Percentiles rank a stretch among this genome's conserved stretches.
Conservation (phyloP, 202 grass and related monocot species). For the Zoysia matrella region DNA sequence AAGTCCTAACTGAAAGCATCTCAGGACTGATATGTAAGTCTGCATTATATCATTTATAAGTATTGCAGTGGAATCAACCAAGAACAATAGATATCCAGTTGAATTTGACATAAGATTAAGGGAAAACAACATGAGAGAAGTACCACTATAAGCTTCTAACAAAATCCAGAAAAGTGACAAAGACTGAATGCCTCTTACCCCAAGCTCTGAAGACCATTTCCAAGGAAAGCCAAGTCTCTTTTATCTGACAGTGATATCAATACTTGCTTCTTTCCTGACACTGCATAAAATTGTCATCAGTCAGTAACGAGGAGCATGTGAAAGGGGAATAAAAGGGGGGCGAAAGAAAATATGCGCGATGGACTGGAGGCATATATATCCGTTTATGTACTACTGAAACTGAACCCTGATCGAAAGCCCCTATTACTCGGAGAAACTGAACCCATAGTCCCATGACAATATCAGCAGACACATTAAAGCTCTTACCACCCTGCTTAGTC, state of each 20-base stretch:
- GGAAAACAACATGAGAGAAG: neutral
- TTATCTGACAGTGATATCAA: constrained; percentile 89
- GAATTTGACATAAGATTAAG: neutral
- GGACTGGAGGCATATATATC: neutral
- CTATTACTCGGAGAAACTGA: neutral
- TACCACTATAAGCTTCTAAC: neutral
- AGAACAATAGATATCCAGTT: neutral
- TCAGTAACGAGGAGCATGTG: neutral
- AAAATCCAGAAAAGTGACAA: neutral
- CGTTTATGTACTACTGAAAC: no score
- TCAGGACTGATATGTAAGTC: neutral
- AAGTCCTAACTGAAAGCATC: neutral
- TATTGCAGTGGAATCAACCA: neutral
- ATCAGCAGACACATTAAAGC: no score
- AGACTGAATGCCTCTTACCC: constrained; percentile 51
- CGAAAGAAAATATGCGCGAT: neutral
- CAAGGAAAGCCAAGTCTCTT: constrained; percentile 68
- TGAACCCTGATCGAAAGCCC: neutral
- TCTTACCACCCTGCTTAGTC: neutral
- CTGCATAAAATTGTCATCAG: constrained; percentile 5
- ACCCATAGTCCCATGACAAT: neutral
- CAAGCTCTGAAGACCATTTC: constrained; percentile 73
- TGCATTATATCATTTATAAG: neutral
- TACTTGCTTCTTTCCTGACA: constrained; percentile 65
- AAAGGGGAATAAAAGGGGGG: neutral